Evolutionary conservation across 2,329 filamentous ascomycete genomes (phyloP).

Genomic region (Calonectria montana): DNA sequence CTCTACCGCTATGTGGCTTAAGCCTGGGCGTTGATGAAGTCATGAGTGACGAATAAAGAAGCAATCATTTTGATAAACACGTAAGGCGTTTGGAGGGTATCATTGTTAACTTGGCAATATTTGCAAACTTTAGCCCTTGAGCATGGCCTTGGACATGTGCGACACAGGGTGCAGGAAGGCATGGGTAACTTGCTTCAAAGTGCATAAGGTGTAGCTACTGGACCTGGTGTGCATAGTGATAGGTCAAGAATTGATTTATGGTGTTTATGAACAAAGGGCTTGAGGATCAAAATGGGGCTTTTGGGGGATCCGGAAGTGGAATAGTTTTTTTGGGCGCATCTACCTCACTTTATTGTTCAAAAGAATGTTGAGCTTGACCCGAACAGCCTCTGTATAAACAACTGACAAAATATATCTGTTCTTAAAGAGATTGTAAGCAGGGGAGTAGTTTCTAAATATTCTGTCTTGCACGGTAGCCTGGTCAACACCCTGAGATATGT

Average conservation of each 20-base stretch:
- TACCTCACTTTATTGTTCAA: not conserved
- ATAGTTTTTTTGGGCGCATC: not conserved
- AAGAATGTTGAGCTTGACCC: not conserved
- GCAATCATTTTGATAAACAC: constrained; percentile 25
- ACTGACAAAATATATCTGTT: too few relatives aligned
- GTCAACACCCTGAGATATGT: too few relatives aligned
- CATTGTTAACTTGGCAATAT: constrained; percentile 32
- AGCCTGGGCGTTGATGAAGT: constrained; percentile 25
- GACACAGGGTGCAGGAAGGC: constrained; percentile 1
- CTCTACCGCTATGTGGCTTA: constrained; percentile 80
- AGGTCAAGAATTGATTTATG: constrained; percentile 1
- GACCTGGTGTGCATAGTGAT: constrained; percentile 3
- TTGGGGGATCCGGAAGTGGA: not conserved
- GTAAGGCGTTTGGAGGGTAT: constrained; percentile 38
- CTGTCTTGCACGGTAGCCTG: too few relatives aligned
- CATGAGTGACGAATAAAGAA: constrained; percentile 34
- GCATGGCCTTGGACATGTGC: constrained; percentile 34
- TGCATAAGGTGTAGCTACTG: not conserved
- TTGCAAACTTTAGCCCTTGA: constrained; percentile 20
- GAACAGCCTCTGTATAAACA: not conserved
- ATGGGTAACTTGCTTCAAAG: not conserved
- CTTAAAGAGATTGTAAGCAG: too few relatives aligned
- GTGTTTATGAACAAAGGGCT: not conserved
- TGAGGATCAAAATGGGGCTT: not conserved
- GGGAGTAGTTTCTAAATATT: too few relatives aligned